Evolutionary conservation across 768 basidiomycete genomes (phyloP).

Genomic region (Lepiota venenata): DNA sequence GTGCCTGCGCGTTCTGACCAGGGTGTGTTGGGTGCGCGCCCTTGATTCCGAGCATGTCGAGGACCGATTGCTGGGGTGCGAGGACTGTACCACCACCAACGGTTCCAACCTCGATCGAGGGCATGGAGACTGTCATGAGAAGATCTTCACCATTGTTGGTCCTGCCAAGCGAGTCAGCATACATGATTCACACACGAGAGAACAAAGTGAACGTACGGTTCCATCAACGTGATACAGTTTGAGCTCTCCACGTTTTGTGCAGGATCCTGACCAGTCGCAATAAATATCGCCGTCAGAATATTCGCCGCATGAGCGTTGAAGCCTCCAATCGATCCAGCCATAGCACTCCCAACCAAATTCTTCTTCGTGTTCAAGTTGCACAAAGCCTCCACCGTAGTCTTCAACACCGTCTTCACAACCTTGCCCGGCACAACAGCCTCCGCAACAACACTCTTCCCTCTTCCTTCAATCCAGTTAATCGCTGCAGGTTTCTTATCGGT

Average conservation of each 20-base stretch:
- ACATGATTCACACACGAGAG: not conserved
- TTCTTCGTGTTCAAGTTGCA: constrained; percentile 95
- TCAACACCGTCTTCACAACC: constrained; percentile 85
- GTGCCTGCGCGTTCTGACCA: constrained; percentile 83
- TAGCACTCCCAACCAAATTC: constrained; percentile 95
- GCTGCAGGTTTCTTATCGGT: constrained; percentile 99
- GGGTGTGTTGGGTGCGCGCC: constrained; percentile 87
- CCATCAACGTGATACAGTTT: constrained; percentile 99
- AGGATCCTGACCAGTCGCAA: constrained; percentile 98
- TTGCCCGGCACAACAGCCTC: constrained; percentile 91
- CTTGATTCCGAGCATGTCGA: constrained; percentile 90
- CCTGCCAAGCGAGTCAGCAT: constrained; percentile 33
- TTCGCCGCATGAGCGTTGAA: constrained; percentile 99
- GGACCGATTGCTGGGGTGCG: constrained; percentile 82
- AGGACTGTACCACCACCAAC: constrained; percentile 96
- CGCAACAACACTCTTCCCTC: constrained; percentile 96
- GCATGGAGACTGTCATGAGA: constrained; percentile 94
- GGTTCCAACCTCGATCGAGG: constrained; percentile 98
- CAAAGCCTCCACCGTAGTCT: constrained; percentile 89
- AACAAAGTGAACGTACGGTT: constrained; percentile 65
- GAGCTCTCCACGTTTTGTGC: constrained; percentile 99
- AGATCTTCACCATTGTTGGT: constrained; percentile 88
- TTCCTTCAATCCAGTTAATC: constrained; percentile 99
- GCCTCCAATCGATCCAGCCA: constrained; percentile 97
- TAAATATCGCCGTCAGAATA: constrained; percentile 91